A percentile compares a stretch with the other conserved stretches of the same genome.
Evolutionary conservation across 129 eudicot species (phyloP).

Genomic region (Helianthus annuus): DNA sequence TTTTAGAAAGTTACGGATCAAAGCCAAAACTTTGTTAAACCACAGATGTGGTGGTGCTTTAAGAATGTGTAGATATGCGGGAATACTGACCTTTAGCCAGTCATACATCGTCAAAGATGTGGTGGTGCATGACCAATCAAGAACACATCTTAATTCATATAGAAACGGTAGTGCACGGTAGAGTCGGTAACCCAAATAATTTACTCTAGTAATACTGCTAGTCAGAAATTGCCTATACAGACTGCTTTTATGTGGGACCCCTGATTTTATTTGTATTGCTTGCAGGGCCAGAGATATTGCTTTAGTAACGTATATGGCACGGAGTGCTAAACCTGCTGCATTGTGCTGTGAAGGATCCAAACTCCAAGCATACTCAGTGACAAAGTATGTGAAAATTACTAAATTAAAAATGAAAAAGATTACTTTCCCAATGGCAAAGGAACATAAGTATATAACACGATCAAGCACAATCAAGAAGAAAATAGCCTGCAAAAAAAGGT

Average conservation of each 20-base stretch:
- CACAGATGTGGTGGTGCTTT: too few species aligned
- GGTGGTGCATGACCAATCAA: constrained; percentile 99
- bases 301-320: constrained; percentile 88
- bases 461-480: constrained; percentile 97
- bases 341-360: constrained; percentile 66
- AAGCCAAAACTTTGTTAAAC: too few species aligned
- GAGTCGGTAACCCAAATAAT: constrained; percentile 83
- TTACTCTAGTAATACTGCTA: constrained; percentile 75
- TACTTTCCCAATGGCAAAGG: constrained; percentile 92
- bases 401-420: constrained; percentile 86
- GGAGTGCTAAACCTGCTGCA: constrained; percentile 83
- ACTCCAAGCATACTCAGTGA: constrained; percentile 90
- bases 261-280: constrained; percentile 90
- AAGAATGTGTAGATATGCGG: constrained; percentile 4
- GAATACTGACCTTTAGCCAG: constrained; percentile 89
- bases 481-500: constrained; percentile 70
- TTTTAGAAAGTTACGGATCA: too few species aligned
- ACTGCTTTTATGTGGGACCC: constrained; percentile 93
- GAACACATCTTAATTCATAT: constrained; percentile 94
- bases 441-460: constrained; percentile 88
- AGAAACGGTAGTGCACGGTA: constrained; percentile 98
- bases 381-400: constrained; percentile 73
- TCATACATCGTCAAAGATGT: constrained; percentile 98
- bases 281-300: constrained; percentile 81
- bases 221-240: constrained; percentile 95